phyloP scores from a whole-genome alignment of 2,329 filamentous ascomycete species.

The Paraphoma sp. region DNA sequence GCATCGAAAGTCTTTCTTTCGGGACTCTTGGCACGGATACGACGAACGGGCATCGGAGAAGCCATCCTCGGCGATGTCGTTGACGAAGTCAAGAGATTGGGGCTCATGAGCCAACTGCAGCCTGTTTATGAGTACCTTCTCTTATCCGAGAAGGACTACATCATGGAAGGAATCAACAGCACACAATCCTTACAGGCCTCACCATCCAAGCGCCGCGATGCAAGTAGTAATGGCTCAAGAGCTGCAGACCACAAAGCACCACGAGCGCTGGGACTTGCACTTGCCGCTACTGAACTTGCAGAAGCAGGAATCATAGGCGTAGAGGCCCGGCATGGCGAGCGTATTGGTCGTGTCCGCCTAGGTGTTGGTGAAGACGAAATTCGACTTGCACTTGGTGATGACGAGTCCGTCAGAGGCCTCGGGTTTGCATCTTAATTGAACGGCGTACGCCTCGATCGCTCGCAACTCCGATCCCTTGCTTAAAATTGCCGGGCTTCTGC shows the following conservation, averaged over 20 bases:
- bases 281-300: constrained; percentile 80
- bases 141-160: constrained; percentile 44
- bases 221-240: constrained; percentile 21
- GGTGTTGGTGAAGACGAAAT: constrained; percentile 92
- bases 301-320: constrained; percentile 88
- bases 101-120: constrained; percentile 65
- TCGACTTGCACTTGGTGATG: constrained; percentile 83
- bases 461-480: background rate
- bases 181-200: constrained; percentile 13
- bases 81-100: constrained; percentile 80
- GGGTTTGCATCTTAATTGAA: constrained; percentile 52
- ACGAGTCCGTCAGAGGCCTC: constrained; percentile 82
- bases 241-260: constrained; percentile 47
- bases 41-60: constrained; percentile 84
- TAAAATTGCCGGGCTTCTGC: constrained; percentile 1
- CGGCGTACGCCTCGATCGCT: background rate
- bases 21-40: constrained; percentile 77
- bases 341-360: constrained; percentile 85
- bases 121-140: constrained; percentile 69
- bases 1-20: constrained; percentile 85
- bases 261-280: constrained; percentile 64
- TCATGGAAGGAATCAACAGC: constrained; percentile 11
- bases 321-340: constrained; percentile 77
- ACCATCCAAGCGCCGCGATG: constrained; percentile 25
- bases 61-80: constrained; percentile 87